A percentile compares a stretch with the other conserved stretches of the same genome.
These are phyloP conservation scores for Paraconiothyrium brasiliense DNA, from an alignment of 2,329 filamentous ascomycete species.

Conservation along the genomic window DNA sequence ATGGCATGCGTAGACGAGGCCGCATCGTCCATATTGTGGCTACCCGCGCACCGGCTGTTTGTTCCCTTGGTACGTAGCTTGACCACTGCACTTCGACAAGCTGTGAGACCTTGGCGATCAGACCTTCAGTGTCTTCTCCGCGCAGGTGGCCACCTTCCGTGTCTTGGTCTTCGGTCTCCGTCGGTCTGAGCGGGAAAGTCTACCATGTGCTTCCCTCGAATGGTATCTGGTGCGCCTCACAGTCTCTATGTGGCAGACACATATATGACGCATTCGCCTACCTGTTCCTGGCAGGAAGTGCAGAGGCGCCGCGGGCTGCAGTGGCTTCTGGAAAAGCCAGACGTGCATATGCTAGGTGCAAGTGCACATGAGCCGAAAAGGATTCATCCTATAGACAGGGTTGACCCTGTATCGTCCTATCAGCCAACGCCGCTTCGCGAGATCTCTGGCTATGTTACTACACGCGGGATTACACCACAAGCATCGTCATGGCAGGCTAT, in stretches of 20 bases:
- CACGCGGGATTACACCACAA: not conserved
- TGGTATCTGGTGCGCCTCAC: not conserved
- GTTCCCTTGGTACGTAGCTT: not conserved
- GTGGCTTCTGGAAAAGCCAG: not conserved
- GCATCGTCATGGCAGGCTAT: not conserved
- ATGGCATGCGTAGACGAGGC: not conserved
- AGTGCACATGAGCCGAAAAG: not conserved
- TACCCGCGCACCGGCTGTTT: not conserved
- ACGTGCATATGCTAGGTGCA: not conserved
- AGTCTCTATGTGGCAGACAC: not conserved
- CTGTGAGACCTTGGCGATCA: not conserved
- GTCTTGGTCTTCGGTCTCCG: not conserved
- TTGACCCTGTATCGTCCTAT: not conserved
- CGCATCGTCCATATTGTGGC: not conserved
- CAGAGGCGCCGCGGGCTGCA: not conserved
- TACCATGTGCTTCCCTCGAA: not conserved
- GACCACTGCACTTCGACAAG: not conserved
- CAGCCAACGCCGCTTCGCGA: not conserved
- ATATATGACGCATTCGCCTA: slow-evolving; percentile 1
- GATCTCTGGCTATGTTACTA: not conserved
- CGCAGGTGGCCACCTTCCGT: not conserved
- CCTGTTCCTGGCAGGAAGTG: slow-evolving; percentile 6
- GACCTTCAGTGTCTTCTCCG: not conserved
- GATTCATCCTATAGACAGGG: not conserved
- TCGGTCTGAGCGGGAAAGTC: not conserved